Percentiles rank a stretch among this genome's conserved stretches.
These are phyloP conservation scores for Paspalum notatum DNA, from an alignment of 176 grass and related monocot genomes.

Conservation along the genomic window DNA sequence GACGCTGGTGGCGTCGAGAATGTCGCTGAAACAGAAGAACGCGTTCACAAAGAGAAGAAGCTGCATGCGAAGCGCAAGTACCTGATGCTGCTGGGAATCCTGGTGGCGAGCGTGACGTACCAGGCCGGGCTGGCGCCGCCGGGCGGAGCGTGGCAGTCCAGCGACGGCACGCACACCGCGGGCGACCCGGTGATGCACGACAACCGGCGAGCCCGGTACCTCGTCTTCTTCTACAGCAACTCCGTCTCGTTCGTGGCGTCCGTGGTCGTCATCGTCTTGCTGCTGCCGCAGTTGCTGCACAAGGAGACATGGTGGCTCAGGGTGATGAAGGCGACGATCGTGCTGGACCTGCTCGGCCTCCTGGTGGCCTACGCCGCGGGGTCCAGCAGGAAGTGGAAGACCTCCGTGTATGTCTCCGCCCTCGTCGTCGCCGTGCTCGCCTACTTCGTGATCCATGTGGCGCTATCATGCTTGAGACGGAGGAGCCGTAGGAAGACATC, in stretches of 20 bases:
- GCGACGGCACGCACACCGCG: background rate
- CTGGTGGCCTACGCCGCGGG: background rate
- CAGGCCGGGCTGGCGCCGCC: background rate
- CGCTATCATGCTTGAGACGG: background rate
- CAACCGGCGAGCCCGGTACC: background rate
- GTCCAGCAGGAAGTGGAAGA: background rate
- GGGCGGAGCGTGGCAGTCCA: background rate
- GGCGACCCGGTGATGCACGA: slow-evolving; percentile 3
- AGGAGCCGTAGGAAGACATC: background rate
- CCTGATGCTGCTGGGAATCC: background rate
- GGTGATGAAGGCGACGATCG: background rate
- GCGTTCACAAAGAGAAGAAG: background rate
- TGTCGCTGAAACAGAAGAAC: background rate
- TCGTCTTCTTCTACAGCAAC: slow-evolving; percentile 2
- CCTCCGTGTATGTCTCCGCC: background rate
- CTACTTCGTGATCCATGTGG: background rate
- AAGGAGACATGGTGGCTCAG: background rate
- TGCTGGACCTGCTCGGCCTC: slow-evolving; percentile 13
- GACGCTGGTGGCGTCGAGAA: background rate
- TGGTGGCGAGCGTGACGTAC: background rate
- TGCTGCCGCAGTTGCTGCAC: background rate
- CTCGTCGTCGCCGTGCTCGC: slow-evolving; percentile 1
- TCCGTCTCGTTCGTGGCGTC: background rate
- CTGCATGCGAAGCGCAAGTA: background rate
- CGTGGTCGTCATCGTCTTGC: background rate